phyloP scores from a whole-genome alignment of 2,329 filamentous ascomycete species.

The Bipolaris zeicola region DNA sequence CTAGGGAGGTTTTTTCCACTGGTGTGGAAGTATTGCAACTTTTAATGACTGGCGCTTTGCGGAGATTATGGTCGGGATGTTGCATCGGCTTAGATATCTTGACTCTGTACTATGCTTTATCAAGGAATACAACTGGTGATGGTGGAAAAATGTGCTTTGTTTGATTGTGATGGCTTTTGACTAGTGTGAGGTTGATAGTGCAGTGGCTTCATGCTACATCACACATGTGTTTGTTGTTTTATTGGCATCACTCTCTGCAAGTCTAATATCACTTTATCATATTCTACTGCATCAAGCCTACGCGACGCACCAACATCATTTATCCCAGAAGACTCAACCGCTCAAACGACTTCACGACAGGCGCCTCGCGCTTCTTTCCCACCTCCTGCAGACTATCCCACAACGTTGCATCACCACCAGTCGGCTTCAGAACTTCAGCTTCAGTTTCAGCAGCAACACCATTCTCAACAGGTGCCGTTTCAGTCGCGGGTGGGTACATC shows the following conservation, averaged over 20 bases:
- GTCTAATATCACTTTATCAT: background rate
- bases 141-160: too few species aligned
- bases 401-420: conserved; percentile 53
- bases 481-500: conserved; percentile 30
- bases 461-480: background rate
- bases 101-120: too few species aligned
- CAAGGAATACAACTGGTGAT: too few species aligned
- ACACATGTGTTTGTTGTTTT: too few species aligned
- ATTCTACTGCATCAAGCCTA: background rate
- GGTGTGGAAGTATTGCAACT: too few species aligned
- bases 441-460: conserved; percentile 13
- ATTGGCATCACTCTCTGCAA: background rate
- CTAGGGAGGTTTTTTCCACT: too few species aligned
- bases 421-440: conserved; percentile 39
- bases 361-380: conserved; percentile 52
- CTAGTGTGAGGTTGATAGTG: too few species aligned
- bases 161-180: too few species aligned
- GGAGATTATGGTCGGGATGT: too few species aligned
- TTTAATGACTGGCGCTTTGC: too few species aligned
- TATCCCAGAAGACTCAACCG: conserved; percentile 46
- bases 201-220: too few species aligned
- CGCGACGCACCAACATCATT: background rate
- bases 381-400: conserved; percentile 52
- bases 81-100: too few species aligned
- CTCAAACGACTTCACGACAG: conserved; percentile 60